These are phyloP conservation scores for Aristolochia fimbriata DNA, from an alignment of 164 flowering plant species.

Conservation along the genomic window DNA sequence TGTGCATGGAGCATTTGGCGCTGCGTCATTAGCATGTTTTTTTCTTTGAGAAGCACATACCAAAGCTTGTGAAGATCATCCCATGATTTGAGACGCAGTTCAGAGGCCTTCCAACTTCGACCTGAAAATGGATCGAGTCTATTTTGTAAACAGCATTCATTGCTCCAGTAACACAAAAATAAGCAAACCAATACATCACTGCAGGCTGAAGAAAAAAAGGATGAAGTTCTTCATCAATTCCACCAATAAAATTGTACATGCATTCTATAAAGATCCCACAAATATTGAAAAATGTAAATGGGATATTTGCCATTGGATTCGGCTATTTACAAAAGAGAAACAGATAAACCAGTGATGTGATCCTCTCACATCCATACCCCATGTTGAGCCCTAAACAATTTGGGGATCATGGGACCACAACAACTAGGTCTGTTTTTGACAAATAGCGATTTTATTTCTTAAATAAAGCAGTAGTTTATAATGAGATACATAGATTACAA, in stretches of 20 bases:
- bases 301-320: no score
- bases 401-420: no score
- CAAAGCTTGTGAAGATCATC: constrained; percentile 87
- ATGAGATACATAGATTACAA: no score
- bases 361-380: no score
- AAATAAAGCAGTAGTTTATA: no score
- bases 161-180: neutral
- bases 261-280: no score
- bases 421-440: no score
- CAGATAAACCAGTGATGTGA: no score
- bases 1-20: constrained; percentile 91
- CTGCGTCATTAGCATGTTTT: constrained; percentile 95
- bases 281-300: neutral
- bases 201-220: neutral
- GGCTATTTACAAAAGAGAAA: no score
- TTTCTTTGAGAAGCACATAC: constrained; percentile 92
- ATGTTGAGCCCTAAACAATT: no score
- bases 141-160: no score
- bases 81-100: constrained; percentile 89
- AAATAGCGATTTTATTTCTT: no score
- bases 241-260: neutral
- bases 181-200: neutral
- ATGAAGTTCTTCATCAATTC: neutral
- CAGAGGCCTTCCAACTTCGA: constrained; percentile 94
- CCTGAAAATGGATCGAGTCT: constrained; percentile 25